These are phyloP conservation scores for Cryptococcus jaspeensis DNA, from an alignment of 1,284 basidiomycete species.

Conservation along the genomic window DNA sequence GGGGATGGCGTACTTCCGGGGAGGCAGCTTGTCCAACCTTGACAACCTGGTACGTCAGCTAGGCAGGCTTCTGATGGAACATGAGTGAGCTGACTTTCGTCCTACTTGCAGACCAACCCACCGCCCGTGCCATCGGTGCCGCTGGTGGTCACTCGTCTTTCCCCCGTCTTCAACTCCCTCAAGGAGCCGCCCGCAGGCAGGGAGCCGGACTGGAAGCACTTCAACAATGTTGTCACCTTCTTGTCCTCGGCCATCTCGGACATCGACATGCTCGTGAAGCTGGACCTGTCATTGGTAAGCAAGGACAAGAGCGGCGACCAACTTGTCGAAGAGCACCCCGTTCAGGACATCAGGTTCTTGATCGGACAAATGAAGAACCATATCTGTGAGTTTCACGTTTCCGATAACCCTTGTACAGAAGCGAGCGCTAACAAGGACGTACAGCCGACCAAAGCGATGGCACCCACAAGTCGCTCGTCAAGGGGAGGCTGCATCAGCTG, in stretches of 20 bases:
- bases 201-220: constrained; percentile 10
- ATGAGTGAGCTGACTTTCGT: not conserved
- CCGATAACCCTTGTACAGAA: not conserved
- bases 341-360: constrained; percentile 7
- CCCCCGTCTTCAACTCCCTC: not conserved
- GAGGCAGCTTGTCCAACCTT: constrained; percentile 9
- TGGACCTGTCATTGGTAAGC: constrained; percentile 2
- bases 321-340: constrained; percentile 7
- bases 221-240: constrained; percentile 13
- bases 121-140: constrained; percentile 1
- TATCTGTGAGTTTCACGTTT: constrained; percentile 16
- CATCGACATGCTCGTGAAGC: constrained; percentile 10
- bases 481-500: constrained; percentile 18
- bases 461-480: constrained; percentile 4
- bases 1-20: constrained; percentile 17
- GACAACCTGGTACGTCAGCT: not conserved
- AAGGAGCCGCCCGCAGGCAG: not conserved
- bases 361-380: constrained; percentile 5
- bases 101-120: not conserved
- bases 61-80: not conserved
- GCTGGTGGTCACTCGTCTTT: not conserved
- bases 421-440: not conserved
- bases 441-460: constrained; percentile 16
- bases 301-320: constrained; percentile 5
- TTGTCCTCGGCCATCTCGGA: constrained; percentile 21